Percentiles rank a stretch among this genome's conserved stretches.
These are phyloP conservation scores for Cladosporium sp. DNA, from an alignment of 2,329 filamentous ascomycete genomes.

Conservation along the genomic window DNA sequence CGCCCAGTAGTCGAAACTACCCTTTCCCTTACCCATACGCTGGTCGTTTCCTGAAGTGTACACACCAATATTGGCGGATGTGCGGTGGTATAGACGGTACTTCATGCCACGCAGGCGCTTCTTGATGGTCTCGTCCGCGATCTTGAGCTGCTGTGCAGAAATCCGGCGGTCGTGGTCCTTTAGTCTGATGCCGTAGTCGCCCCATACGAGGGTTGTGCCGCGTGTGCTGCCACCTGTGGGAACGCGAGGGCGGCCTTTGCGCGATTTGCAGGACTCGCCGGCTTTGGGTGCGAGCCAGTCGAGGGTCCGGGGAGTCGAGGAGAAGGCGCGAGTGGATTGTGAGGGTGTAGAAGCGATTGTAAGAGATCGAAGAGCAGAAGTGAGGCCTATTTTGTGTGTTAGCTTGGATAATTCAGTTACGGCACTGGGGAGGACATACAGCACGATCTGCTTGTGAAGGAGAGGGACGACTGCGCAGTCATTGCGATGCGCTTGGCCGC, in stretches of 20 bases:
- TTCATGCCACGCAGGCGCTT: constrained; percentile 82
- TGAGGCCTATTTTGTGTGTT: constrained; percentile 35
- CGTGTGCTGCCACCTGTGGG: constrained; percentile 85
- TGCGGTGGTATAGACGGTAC: constrained; percentile 86
- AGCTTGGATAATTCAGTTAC: background rate
- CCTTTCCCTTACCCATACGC: constrained; percentile 99
- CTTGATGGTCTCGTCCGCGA: constrained; percentile 91
- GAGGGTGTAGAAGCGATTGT: constrained; percentile 18
- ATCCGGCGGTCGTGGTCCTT: constrained; percentile 89
- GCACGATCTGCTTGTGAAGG: constrained; percentile 25
- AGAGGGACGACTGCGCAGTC: constrained; percentile 19
- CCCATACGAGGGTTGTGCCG: constrained; percentile 94
- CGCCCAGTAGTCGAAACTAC: constrained; percentile 95
- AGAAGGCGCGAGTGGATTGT: constrained; percentile 24
- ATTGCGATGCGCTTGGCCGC: constrained; percentile 3
- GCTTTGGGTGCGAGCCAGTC: constrained; percentile 81
- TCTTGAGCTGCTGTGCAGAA: constrained; percentile 78
- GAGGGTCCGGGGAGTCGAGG: constrained; percentile 30
- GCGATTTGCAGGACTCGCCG: constrained; percentile 79
- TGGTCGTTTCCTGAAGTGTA: constrained; percentile 94
- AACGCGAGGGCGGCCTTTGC: constrained; percentile 81
- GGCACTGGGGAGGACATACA: constrained; percentile 20
- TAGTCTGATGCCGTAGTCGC: constrained; percentile 92
- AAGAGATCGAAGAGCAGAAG: constrained; percentile 23
- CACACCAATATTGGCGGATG: constrained; percentile 89